A percentile compares a stretch with the other conserved stretches of the same genome.
Conservation (phyloP, 2,329 filamentous ascomycete genomes). For the Cladosporium colombiae region DNA sequence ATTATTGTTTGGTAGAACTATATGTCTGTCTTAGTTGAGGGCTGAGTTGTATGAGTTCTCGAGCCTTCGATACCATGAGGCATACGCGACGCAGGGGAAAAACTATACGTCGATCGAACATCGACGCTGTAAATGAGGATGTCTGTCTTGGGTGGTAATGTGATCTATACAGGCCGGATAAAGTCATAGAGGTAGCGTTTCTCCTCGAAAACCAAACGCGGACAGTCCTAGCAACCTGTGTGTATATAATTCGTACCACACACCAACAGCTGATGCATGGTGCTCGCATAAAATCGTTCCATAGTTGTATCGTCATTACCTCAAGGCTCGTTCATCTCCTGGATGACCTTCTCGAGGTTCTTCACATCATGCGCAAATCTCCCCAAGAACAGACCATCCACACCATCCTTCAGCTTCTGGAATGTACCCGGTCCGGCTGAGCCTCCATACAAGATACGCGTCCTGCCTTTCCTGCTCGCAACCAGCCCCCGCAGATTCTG, state of each 20-base stretch:
- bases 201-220: neutral
- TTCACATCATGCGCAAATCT: conserved; percentile 77
- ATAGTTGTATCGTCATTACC: neutral
- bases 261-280: neutral
- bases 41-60: neutral
- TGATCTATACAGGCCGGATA: neutral
- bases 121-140: neutral
- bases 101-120: neutral
- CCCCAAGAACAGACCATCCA: conserved; percentile 80
- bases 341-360: conserved; percentile 70
- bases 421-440: conserved; percentile 80
- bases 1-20: neutral
- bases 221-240: neutral
- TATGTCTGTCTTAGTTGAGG: neutral
- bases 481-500: conserved; percentile 62
- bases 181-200: neutral
- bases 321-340: conserved; percentile 56
- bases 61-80: neutral
- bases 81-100: neutral
- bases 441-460: conserved; percentile 77
- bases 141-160: neutral
- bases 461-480: conserved; percentile 54
- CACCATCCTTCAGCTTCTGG: conserved; percentile 63
- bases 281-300: neutral
- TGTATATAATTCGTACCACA: neutral